Percentiles rank a stretch among this genome's conserved stretches.
Evolutionary conservation across 2,329 filamentous ascomycete genomes (phyloP).

Genomic region (Exophiala sp.): DNA sequence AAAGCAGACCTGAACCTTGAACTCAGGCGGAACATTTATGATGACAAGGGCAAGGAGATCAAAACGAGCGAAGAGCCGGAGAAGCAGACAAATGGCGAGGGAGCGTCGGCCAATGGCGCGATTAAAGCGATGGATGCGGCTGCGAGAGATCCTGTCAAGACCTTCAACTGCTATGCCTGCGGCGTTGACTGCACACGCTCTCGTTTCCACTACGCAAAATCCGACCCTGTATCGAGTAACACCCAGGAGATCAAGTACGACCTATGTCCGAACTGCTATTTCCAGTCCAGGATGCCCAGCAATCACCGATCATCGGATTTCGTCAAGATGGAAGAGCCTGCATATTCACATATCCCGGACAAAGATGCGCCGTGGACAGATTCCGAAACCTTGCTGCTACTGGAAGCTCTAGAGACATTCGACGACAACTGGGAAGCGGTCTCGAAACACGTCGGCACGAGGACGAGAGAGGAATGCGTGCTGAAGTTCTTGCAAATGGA

Average conservation of each 20-base stretch:
- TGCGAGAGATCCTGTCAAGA: constrained; percentile 58
- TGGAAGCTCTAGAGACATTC: constrained; percentile 86
- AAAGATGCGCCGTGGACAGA: constrained; percentile 87
- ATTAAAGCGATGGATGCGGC: constrained; percentile 58
- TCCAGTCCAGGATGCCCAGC: constrained; percentile 74
- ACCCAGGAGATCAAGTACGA: constrained; percentile 66
- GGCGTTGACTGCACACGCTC: constrained; percentile 78
- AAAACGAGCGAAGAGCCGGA: constrained; percentile 62
- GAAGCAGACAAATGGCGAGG: constrained; percentile 64
- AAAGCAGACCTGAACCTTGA: constrained; percentile 88
- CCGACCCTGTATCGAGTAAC: constrained; percentile 49
- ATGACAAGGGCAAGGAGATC: constrained; percentile 80
- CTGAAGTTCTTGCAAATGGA: constrained; percentile 93
- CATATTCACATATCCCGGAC: constrained; percentile 70
- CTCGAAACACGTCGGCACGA: constrained; percentile 82
- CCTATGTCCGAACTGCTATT: constrained; percentile 83
- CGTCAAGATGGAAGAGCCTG: constrained; percentile 81
- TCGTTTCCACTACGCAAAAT: constrained; percentile 65
- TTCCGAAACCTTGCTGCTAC: constrained; percentile 75
- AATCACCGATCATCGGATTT: constrained; percentile 77
- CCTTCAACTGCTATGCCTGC: constrained; percentile 80
- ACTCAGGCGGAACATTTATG: constrained; percentile 90
- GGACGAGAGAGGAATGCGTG: constrained; percentile 91
- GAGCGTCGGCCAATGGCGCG: constrained; percentile 58
- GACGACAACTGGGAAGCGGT: constrained; percentile 96